phyloP scores from a whole-genome alignment of 768 basidiomycete genomes.

The Lactifluus subvellereus region DNA sequence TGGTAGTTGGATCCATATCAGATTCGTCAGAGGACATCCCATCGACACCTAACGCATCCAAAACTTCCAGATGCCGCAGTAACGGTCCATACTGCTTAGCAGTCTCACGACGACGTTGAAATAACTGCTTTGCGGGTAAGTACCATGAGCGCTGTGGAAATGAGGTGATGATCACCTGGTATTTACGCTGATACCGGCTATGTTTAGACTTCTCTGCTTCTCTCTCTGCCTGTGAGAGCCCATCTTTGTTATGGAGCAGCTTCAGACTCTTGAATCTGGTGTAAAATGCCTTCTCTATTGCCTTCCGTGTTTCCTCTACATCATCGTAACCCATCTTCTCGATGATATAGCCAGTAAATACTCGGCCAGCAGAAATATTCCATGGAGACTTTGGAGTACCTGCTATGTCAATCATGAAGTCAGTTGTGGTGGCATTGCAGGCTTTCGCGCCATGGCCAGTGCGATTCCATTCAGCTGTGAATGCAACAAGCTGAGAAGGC shows the following conservation, averaged over 20 bases:
- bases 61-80: neutral
- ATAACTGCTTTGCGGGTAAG: neutral
- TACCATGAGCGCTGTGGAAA: too few species aligned
- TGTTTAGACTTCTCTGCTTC: neutral
- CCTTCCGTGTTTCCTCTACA: neutral
- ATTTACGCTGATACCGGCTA: neutral
- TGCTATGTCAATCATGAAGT: neutral
- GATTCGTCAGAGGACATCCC: slow-evolving; percentile 3
- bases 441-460: neutral
- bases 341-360: neutral
- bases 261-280: neutral
- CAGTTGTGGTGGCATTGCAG: neutral
- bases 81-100: neutral
- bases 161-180: neutral
- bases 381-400: neutral
- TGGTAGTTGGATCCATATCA: too few species aligned
- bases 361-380: neutral
- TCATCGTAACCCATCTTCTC: neutral
- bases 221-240: neutral
- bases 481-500: neutral
- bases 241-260: neutral
- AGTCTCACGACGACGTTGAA: neutral
- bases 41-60: neutral
- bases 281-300: neutral
- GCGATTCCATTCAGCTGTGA: neutral